These are phyloP conservation scores for Pseudopediastrum boryanum DNA, from an alignment of 139 green algal species.

Conservation along the genomic window DNA sequence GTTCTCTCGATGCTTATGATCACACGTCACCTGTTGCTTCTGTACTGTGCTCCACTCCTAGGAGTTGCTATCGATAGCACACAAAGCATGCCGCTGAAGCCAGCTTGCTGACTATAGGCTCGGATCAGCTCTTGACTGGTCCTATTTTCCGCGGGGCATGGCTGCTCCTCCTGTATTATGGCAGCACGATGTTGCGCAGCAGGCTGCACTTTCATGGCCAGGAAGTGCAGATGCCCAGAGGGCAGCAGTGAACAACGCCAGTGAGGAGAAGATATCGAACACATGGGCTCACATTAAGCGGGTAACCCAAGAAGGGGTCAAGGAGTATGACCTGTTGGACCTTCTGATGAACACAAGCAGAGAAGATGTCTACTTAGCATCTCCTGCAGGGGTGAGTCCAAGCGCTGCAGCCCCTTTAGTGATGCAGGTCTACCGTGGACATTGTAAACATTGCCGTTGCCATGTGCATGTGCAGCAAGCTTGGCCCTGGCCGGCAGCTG, in stretches of 20 bases:
- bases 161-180: constrained; percentile 22
- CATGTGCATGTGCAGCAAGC: neutral
- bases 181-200: constrained; percentile 23
- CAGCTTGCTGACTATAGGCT: no score
- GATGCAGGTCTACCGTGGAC: neutral
- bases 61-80: no score
- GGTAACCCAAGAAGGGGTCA: constrained; percentile 48
- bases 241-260: neutral
- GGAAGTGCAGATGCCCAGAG: neutral
- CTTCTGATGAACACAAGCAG: constrained; percentile 59
- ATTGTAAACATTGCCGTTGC: neutral
- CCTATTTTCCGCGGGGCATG: no score
- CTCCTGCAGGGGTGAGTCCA: constrained; percentile 63
- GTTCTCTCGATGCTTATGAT: no score
- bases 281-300: constrained; percentile 66
- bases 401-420: neutral
- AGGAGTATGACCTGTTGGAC: constrained; percentile 69
- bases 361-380: constrained; percentile 79
- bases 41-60: no score
- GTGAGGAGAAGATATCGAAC: constrained; percentile 34
- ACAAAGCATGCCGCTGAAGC: no score
- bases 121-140: no score
- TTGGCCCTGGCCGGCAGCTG: neutral
- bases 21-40: no score
- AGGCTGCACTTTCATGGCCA: neutral